phyloP scores from a whole-genome alignment of 805 yeast species.

The Saccharomyces cerevisiae region DNA sequence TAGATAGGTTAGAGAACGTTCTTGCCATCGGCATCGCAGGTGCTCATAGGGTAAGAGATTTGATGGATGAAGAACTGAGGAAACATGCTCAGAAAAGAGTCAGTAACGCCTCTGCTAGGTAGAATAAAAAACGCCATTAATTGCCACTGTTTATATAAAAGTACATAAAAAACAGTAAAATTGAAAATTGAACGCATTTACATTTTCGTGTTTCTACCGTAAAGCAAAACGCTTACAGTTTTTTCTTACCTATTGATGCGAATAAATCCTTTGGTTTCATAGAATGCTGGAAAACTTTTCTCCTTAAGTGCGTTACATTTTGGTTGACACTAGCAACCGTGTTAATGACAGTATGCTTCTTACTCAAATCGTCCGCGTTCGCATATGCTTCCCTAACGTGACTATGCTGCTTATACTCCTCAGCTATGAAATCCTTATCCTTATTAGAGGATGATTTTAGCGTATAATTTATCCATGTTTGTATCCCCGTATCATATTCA shows the following conservation, averaged over 20 bases:
- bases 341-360: constrained; percentile 33
- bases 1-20: constrained; percentile 69
- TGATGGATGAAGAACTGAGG: constrained; percentile 82
- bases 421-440: constrained; percentile 26
- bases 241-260: constrained; percentile 45
- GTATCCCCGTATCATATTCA: constrained; percentile 48
- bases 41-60: constrained; percentile 66
- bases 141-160: background rate
- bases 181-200: background rate
- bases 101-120: constrained; percentile 31
- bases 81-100: constrained; percentile 58
- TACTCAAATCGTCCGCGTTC: constrained; percentile 42
- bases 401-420: constrained; percentile 36
- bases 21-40: constrained; percentile 83
- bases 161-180: background rate
- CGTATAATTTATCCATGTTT: constrained; percentile 41
- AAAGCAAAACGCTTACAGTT: constrained; percentile 26
- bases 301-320: constrained; percentile 43
- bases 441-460: constrained; percentile 23
- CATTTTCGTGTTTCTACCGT: background rate
- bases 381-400: constrained; percentile 60
- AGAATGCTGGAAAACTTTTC: constrained; percentile 43
- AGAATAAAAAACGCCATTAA: background rate
- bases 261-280: constrained; percentile 45
- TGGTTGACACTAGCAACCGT: constrained; percentile 37